A percentile compares a stretch with the other conserved stretches of the same genome.
Evolutionary conservation across 2,329 filamentous ascomycete genomes (phyloP).

Genomic region (Trichoderma sp.): DNA sequence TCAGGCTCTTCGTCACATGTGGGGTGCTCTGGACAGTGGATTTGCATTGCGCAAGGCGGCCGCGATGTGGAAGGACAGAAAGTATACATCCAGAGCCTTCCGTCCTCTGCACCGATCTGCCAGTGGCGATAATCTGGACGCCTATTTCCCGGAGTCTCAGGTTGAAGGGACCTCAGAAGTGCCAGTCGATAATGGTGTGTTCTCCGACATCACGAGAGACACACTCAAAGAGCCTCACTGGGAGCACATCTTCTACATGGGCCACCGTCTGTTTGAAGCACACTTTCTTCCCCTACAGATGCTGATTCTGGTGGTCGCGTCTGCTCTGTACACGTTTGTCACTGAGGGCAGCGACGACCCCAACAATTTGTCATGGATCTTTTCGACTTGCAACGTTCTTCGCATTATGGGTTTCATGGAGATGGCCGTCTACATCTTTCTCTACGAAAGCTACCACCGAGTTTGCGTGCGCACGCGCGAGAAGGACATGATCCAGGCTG

Average conservation of each 20-base stretch:
- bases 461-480: conserved; percentile 59
- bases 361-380: conserved; percentile 57
- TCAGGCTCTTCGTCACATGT: conserved; percentile 73
- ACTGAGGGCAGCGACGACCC: conserved; percentile 51
- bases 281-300: conserved; percentile 70
- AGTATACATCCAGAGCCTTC: conserved; percentile 54
- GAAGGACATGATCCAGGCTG: conserved; percentile 64
- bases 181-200: conserved; percentile 49
- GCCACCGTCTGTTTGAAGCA: conserved; percentile 69
- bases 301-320: conserved; percentile 61
- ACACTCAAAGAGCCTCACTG: conserved; percentile 52
- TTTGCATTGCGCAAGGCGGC: conserved; percentile 59
- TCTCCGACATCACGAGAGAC: conserved; percentile 54
- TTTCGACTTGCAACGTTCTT: conserved; percentile 58
- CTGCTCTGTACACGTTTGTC: conserved; percentile 57
- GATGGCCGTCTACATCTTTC: conserved; percentile 60
- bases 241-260: conserved; percentile 56
- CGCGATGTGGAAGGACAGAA: conserved; percentile 58
- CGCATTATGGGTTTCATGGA: conserved; percentile 61
- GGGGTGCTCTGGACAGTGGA: conserved; percentile 69
- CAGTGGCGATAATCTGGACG: conserved; percentile 44
- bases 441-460: conserved; percentile 67
- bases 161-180: conserved; percentile 41
- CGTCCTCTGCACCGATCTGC: conserved; percentile 51
- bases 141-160: conserved; percentile 49